Conservation (phyloP, 129 eudicot genomes). For the Erigeron canadensis region DNA sequence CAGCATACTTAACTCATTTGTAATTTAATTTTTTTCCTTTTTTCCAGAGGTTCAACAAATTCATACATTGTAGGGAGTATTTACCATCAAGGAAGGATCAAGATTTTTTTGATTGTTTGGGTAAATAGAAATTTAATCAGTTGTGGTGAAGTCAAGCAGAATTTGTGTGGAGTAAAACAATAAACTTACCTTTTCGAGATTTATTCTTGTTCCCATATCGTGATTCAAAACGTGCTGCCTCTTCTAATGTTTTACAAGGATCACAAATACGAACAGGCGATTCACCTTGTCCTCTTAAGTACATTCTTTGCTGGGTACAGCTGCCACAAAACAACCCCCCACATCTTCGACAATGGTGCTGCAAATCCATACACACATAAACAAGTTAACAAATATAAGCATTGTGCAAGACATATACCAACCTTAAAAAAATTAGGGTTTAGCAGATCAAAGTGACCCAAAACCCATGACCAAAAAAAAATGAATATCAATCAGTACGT, state of each 20-base stretch:
- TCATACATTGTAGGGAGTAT: background rate
- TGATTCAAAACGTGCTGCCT: constrained; percentile 84
- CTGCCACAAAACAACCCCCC: constrained; percentile 84
- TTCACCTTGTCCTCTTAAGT: constrained; percentile 93
- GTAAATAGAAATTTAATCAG: background rate
- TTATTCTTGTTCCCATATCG: constrained; percentile 78
- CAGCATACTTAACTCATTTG: background rate
- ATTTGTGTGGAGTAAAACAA: background rate
- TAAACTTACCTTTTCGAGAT: constrained; percentile 59
- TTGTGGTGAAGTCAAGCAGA: background rate
- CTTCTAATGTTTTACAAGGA: constrained; percentile 91
- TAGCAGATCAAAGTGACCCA: background rate
- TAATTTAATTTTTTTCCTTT: background rate
- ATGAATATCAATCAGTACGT: too few relatives aligned
- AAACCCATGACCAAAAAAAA: too few relatives aligned
- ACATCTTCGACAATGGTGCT: constrained; percentile 97
- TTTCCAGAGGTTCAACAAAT: background rate
- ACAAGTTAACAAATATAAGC: background rate
- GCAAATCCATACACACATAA: constrained; percentile 33
- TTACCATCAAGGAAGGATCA: constrained; percentile 4
- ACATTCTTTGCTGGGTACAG: constrained; percentile 79
- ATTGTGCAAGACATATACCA: background rate
- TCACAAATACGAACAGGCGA: constrained; percentile 93
- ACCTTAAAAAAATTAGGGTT: too few relatives aligned
- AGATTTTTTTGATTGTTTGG: background rate